Evolutionary conservation across 495 filamentous ascomycete species (phyloP).

Genomic region (Aspergillus ellipticus): DNA sequence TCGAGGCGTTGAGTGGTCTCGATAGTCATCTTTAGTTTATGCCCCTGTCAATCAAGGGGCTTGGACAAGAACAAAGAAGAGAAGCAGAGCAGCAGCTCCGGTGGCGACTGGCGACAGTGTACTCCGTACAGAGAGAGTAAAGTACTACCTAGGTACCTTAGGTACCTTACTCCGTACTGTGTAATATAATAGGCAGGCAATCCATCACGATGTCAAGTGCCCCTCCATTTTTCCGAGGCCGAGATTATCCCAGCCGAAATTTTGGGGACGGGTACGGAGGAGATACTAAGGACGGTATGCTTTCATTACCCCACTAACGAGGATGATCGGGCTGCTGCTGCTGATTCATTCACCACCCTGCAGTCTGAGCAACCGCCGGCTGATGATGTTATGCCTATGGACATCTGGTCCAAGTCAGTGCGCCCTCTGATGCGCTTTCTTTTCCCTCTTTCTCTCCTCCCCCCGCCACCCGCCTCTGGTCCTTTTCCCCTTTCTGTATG

Average conservation of each 20-base stretch:
- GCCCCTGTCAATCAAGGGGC: background rate
- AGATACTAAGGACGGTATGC: background rate
- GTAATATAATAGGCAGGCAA: constrained; percentile 4
- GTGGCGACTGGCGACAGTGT: too few species aligned
- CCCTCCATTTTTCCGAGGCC: constrained; percentile 12
- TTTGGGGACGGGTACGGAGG: background rate
- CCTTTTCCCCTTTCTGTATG: background rate
- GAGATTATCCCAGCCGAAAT: constrained; percentile 7
- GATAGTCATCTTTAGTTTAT: background rate
- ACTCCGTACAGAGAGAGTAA: too few species aligned
- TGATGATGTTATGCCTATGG: background rate
- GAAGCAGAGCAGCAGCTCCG: background rate
- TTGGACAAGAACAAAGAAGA: background rate
- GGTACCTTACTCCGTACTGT: too few species aligned
- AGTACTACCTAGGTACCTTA: too few species aligned
- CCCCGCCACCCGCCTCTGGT: background rate
- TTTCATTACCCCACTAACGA: background rate
- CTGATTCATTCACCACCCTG: background rate
- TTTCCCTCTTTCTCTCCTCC: background rate
- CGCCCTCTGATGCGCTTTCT: background rate
- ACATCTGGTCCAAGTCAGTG: background rate
- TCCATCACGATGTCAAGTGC: constrained; percentile 7
- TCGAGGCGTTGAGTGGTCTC: background rate
- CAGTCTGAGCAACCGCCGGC: background rate
- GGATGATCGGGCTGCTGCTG: background rate